phyloP scores from a whole-genome alignment of 2,329 filamentous ascomycete genomes.

The Tolypocladium paradoxum region DNA sequence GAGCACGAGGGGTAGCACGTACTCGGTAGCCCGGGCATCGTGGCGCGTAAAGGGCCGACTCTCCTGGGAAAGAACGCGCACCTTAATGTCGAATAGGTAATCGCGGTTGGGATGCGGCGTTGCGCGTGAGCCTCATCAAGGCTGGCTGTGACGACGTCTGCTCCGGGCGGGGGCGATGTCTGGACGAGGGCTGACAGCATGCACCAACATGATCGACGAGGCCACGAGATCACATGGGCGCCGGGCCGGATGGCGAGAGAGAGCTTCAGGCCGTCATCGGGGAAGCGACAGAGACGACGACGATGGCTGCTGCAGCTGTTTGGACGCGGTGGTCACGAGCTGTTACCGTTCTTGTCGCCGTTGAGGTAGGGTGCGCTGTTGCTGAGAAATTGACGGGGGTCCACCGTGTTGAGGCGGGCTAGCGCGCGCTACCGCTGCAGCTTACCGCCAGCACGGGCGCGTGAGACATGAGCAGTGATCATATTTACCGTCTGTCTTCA shows the following conservation, averaged over 20 bases:
- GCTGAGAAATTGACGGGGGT: background rate
- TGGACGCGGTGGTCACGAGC: background rate
- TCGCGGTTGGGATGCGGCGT: background rate
- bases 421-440: background rate
- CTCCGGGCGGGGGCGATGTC: conserved; percentile 24
- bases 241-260: conserved; percentile 7
- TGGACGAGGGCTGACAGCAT: conserved; percentile 22
- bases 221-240: conserved; percentile 19
- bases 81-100: background rate
- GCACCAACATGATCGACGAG: conserved; percentile 29
- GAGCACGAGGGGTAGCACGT: background rate
- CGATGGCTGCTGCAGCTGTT: background rate
- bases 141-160: conserved; percentile 17
- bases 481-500: background rate
- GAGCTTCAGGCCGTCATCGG: conserved; percentile 2
- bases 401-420: background rate
- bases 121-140: conserved; percentile 10
- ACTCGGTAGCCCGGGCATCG: conserved; percentile 4
- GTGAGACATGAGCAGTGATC: background rate
- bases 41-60: background rate
- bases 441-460: background rate
- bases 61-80: background rate
- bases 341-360: background rate
- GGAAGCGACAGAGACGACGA: background rate
- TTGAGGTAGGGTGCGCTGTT: background rate